Evolutionary conservation across 352 stramenopile genomes (phyloP), one percentile per base, ranked within the genome.

Genomic region (Globisporangium nunn): DNA sequence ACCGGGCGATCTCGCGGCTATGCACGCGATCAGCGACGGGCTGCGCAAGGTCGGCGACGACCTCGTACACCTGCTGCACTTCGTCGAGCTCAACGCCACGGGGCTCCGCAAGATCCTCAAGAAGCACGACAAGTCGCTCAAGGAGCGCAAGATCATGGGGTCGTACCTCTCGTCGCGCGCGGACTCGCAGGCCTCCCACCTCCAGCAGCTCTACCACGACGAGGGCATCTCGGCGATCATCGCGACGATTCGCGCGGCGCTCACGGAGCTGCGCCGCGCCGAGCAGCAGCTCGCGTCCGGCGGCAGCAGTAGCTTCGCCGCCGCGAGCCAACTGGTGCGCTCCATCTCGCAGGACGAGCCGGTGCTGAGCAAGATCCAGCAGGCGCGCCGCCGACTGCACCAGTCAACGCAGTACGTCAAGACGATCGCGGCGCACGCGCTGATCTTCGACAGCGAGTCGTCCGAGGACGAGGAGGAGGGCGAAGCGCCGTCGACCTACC

Each of bases 91-190:
- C 35, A 95, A 95, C 61, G 80, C 83, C 17, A 93, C 82, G 33
- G 84, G 83, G 23, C 85, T 95, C 55, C 81, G 85, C 52, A 95
- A 95, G 66, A 95, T 95, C 65, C 76, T 92, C 48, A 95, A 95
- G 60, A 95, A 95, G 64, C 85, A 92, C 62, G 81, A 92, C 71
- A 93, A 93, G 62, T 80, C 81, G 17, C 70, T 91, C 56, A 89
- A 91, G 50, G 74, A 82, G 57, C 67, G 75, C 68, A 93, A 91
- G 68, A 93, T 93, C 62, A 92, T 89, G 73, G 81, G 80, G 56
- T 84, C 83, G 52, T 93, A 93, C 65, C 63, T 93, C 50, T 88
- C 72, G 10, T 90, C 81, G 31, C 75, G 84, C 56, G 85, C 81
- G 23, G 81, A 92, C 63, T 88, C 84, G 49, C 81, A 93, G 61